Base-by-base conservation (phyloP, 306 rosid species). In the Lathyrus tuberosus region DNA sequence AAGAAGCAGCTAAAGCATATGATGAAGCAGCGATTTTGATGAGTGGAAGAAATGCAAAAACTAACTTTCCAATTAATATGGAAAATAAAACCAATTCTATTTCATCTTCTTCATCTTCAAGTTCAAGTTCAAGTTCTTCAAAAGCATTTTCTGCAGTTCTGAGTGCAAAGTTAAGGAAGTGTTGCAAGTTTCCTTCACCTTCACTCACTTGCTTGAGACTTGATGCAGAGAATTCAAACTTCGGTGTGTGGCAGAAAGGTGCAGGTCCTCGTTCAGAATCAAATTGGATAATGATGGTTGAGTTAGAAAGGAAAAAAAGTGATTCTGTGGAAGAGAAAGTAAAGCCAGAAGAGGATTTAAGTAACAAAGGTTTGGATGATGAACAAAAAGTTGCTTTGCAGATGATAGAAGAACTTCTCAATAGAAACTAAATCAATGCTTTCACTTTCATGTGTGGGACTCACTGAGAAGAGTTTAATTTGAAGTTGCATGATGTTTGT, bases 331-430 rank as follows among this genome's bases (percentile, higher is more conserved):
- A 17, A 7, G 80, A 82, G 57, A 71, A 74, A 20, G 51, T 40
- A 11, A 60, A 52, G 47, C 52, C 79, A 56, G 80, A 78, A 61
- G 80, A 78, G 35, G 84, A 70, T 22, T 20, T 22, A 53, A 66
- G 46, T 41, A 80, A 74, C 0, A 77, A 57, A 6, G 72, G 47
- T 35, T 30, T 75, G 77, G 84, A 83, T 47, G 97, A 91, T 33
- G 93, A 89, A 56, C 85, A 88, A 56, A 82, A 53, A 73, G 58
- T 78, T 49, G 88, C 92, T 2, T 70, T 92, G 81, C 96, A 92
- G 75, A 92, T 92, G 98, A 86, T 92, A 10, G 98, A 92, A 76
- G 98, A 92, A 68, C 95, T 89, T 38, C 86, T 91, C 4, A 79
- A 91, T 57, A 76, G 80, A 72, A 87, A 81, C 43, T 87, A 20